A percentile compares a stretch with the other conserved stretches of the same genome.
Evolutionary conservation across 2,329 filamentous ascomycete genomes (phyloP).

Genomic region (Tolypocladium ophioglossoides): DNA sequence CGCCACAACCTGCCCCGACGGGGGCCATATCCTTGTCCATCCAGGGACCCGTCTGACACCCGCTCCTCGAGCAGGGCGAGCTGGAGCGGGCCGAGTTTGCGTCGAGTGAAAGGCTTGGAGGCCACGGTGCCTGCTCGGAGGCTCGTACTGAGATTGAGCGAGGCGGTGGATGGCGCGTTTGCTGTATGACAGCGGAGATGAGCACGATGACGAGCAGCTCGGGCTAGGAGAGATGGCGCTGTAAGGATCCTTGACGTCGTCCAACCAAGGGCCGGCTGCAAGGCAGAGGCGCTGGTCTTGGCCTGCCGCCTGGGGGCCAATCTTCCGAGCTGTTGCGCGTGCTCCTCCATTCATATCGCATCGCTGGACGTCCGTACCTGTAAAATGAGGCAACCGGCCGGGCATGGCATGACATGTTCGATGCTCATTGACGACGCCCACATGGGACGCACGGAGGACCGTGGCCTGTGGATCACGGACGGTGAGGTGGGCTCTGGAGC

Average conservation of each 20-base stretch:
- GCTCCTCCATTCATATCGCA: neutral
- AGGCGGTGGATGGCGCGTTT: neutral
- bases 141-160: neutral
- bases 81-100: neutral
- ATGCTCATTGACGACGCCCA: neutral
- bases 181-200: conserved; percentile 3
- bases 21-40: neutral
- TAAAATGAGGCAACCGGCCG: conserved; percentile 1
- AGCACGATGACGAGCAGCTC: conserved; percentile 2
- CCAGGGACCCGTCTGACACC: neutral
- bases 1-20: neutral
- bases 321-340: conserved; percentile 1
- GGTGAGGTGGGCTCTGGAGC: neutral
- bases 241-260: neutral
- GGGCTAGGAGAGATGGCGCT: neutral
- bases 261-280: neutral
- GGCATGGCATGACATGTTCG: conserved; percentile 1
- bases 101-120: neutral
- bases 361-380: neutral
- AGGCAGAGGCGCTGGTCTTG: neutral
- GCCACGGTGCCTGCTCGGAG: neutral
- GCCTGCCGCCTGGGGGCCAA: neutral
- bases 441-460: neutral
- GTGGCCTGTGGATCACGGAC: neutral
- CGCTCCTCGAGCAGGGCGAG: neutral